These are phyloP conservation scores for Vanderwaltozyma tropicalis DNA, from an alignment of 805 yeast species.

Conservation along the genomic window DNA sequence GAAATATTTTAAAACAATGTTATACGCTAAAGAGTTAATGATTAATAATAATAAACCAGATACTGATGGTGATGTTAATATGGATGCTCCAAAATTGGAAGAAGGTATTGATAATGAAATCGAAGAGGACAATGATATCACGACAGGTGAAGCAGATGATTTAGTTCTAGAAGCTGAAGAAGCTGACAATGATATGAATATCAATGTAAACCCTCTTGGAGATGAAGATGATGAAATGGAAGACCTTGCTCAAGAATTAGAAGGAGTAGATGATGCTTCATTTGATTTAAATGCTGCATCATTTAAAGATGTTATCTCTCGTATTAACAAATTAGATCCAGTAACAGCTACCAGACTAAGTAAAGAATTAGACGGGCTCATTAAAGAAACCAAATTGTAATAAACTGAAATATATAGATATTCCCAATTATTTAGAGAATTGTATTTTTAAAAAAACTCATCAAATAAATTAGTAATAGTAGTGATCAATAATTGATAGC, in stretches of 20 bases:
- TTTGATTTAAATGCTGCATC: slow-evolving; percentile 23
- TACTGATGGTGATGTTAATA: slow-evolving; percentile 21
- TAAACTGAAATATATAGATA: neutral
- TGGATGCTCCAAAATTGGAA: slow-evolving; percentile 8
- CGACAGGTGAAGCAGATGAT: slow-evolving; percentile 26
- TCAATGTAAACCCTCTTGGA: slow-evolving; percentile 13
- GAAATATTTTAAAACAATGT: slow-evolving; percentile 33
- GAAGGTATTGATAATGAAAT: slow-evolving; percentile 9
- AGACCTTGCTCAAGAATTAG: slow-evolving; percentile 14
- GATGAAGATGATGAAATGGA: slow-evolving; percentile 14
- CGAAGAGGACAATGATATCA: slow-evolving; percentile 21
- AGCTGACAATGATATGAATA: slow-evolving; percentile 22
- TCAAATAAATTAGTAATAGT: too few relatives aligned
- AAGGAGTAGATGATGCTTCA: slow-evolving; percentile 9
- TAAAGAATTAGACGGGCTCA: slow-evolving; percentile 16
- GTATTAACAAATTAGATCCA: slow-evolving; percentile 19
- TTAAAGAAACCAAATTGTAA: slow-evolving; percentile 17
- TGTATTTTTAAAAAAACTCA: neutral
- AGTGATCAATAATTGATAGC: too few relatives aligned
- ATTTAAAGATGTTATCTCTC: slow-evolving; percentile 23
- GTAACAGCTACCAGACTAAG: slow-evolving; percentile 15
- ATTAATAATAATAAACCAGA: slow-evolving; percentile 19
- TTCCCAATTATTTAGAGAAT: too few relatives aligned
- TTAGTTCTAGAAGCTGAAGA: slow-evolving; percentile 25
- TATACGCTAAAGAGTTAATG: slow-evolving; percentile 31